Base-by-base conservation (phyloP, 257 asterid genomes). In the Salvia splendens region DNA sequence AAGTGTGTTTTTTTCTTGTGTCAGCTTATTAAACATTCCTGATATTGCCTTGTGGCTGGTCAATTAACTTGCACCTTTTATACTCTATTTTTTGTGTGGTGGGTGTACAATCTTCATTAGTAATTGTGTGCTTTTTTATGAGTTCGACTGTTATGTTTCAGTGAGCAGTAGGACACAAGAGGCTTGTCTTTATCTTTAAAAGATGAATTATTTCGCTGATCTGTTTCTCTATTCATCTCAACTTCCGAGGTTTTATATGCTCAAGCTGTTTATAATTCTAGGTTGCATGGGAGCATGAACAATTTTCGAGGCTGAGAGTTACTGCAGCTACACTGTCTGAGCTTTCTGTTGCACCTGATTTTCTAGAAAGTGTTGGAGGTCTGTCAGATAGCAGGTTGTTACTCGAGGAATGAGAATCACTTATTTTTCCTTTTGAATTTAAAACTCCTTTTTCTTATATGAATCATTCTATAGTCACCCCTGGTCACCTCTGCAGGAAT, bases 251-350 rank as follows among this genome's bases (percentile, higher is more conserved):
- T 68, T 70, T 10, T 67, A 61, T 57, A 12, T 68, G 64, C 84
- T 79, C 48, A 82, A 67, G 72, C 76, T 84, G 46, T 73, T 79
- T 57, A 63, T 54, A 46, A 64, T 67, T 84, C 68, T 82, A 94
- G 99, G 96, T 94, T 64, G 95, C 99, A 30, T 94, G 99, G 99
- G 99, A 94, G 91, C 99, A 94, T 48, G 99, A 94, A 64, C 99
- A 94, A 65, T 94, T 94, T 76, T 94, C 99, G 32, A 90, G 92
- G 79, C 73, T 81, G 78, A 81, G 95, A 81, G 85, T 91, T 40
- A 94, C 97, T 54, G 99, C 99, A 20, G 99, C 92, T 61, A 91
- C 99, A 14, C 79, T 94, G 64, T 94, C 99, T 8, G 77, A 72
- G 70, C 89, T 81, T 66, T 82, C 96, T 65, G 75, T 79, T 42